Base-by-base conservation (phyloP, 192 early-diverging fungal genomes). In the Thamnidium elegans region DNA sequence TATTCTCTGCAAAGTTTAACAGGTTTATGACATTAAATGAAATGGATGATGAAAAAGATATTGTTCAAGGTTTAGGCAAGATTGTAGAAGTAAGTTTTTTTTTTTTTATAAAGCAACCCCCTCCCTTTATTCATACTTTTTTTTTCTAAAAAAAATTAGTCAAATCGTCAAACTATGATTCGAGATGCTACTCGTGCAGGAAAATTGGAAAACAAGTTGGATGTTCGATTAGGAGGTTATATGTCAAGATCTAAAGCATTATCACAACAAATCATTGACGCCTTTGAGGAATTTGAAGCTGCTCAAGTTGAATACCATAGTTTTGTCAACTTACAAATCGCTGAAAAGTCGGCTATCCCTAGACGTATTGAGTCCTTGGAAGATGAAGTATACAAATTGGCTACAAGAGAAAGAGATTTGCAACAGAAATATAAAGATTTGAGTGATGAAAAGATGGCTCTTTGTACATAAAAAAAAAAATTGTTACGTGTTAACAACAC, bases 151-250 rank as follows among this genome's bases (percentile, higher is more conserved):
- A 26, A 2, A 32, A 51, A 23, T 31, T 69, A 90, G 76, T 32
- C 71, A 7, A 81, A 87, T 51, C 85, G 89, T 15, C 80, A 82
- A 62, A 56, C 76, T 3, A 94, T 97, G 92, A 78, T 83, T 15
- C 74, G 81, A 39, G 87, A 94, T 45, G 89, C 94, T 0, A 66
- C 77, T 4, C 81, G 81, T 42, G 94, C 93, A 11, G 72, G 79
- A n/a, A 96, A 96, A 73, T 58, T 91, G 14, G 96, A 99, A 71
- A 92, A 91, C 67, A 90, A 90, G 60, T 69, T 95, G 20, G 80
- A 73, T 11, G 79, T 96, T 14, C 79, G 79, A 7, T 72, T 96
- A 46, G 95, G 94, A 52, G 95, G 95, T 30, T 94, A 95, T 73
- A 83, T 90, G 78, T 69, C 81, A 5, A 85, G 93, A 32, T 79